Evolutionary conservation across 2,329 filamentous ascomycete species (phyloP), one percentile per base, ranked within the genome.

Genomic region (Plenodomus tracheiphilus): DNA sequence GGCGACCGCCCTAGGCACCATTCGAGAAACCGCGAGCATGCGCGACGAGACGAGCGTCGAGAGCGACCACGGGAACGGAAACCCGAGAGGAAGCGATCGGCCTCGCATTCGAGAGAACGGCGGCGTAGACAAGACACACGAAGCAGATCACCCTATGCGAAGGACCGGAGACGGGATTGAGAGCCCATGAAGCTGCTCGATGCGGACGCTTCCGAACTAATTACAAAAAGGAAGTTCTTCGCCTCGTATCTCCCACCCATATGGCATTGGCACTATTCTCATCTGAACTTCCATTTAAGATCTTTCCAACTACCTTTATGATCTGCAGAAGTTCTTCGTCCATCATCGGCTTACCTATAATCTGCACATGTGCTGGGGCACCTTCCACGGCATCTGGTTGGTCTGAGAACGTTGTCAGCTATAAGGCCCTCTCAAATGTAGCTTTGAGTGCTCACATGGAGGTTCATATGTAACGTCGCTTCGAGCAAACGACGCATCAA

Each of bases 311-410:
- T 6, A 69, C 54, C 39, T 64, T 67, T 59, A 73, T 62, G 21
- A 72, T 58, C 35, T 71, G 59, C 11, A 75, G 42, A 41, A 74
- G 35, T 49, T 80, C 75, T 52, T 81, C 79, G 17, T 81, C 79
- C 39, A 74, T 72, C 66, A 79, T 74, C 1, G 70, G 69, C 8
- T 74, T 74, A 0, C 78, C 72, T 17, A 78, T 61, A 3, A 82
- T 53, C 53, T 82, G 78, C 3, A 82, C 56, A 3, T 77, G 69
- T 17, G 75, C 75, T 0, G 79, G 78, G 3, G 73, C 68, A 1
- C 76, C 77, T 34, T 80, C 72, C 0, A 73, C 61, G 0, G 58
- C 54, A 4, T 71, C 69, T 0, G 76, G 68, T 3, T 74, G 54
- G 53, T 80, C 78, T 81, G 35, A 39, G 22, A 8, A 21, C n/a